Evolutionary conservation across 306 rosid genomes (phyloP), one percentile per base, ranked within the genome.

Genomic region (Alnus glutinosa): DNA sequence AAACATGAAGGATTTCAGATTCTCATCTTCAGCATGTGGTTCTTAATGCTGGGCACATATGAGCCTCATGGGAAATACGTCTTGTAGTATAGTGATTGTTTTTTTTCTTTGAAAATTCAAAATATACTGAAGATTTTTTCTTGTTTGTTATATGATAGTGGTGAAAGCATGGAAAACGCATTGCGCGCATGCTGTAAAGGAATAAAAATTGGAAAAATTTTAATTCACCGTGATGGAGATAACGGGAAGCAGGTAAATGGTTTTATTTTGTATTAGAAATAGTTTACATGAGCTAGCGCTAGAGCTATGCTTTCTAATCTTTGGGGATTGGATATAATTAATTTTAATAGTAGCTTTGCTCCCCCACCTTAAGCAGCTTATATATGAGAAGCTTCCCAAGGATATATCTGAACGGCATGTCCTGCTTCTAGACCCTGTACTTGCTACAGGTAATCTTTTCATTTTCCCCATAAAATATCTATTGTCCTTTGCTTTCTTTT

Each of bases 141-240:
- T 70, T 86, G 79, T 80, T 83, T 71, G 77, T 82, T 86, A 49
- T 77, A 55, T 83, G 64, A 47, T 48, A 95, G 99, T 89, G 99
- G 99, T 77, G 99, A 92, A 85, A 94, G 98, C 89, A 94, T 94
- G 98, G 98, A 94, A 89, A 94, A 92, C 78, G 98, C 98, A 18
- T 80, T 95, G 75, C 98, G 98, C 75, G 97, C 99, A 77, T 92
- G 99, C 80, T 95, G 99, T 89, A 95, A 95, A 82, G 98, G 99
- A 75, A 95, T 95, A 64, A 95, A 95, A 87, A 95, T 95, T 83
- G 99, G 99, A 78, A 95, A 95, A 89, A 95, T 95, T 80, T 87
- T 95, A 83, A 95, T 95, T 81, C 99, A 95, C 81, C 95, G 99
- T 13, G 99, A 86, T 87, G 99, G 99, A 82, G 99, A 94, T 75